phyloP scores from a whole-genome alignment of 352 stramenopile species.

The Globisporangium cederbergense region DNA sequence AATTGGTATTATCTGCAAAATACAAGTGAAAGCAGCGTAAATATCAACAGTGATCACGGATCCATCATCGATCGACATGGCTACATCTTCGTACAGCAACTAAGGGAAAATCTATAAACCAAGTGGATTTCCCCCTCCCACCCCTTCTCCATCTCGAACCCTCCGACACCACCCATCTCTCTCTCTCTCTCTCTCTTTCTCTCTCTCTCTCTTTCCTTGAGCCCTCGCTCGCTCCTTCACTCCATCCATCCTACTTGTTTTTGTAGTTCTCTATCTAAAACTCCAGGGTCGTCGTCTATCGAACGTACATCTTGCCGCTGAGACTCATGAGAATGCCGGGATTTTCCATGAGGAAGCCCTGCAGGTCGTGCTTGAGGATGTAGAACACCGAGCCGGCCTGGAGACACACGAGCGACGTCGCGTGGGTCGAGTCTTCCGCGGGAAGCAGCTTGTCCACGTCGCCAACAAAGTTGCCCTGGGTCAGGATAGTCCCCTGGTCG shows the following conservation, averaged over 20 bases:
- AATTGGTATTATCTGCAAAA: background rate
- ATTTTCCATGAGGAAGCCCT: conserved; percentile 69
- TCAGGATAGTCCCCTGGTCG: conserved; percentile 42
- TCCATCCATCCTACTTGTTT: background rate
- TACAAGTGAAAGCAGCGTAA: background rate
- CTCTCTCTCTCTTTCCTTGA: background rate
- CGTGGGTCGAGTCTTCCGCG: conserved; percentile 47
- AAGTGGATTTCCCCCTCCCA: background rate
- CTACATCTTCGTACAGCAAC: background rate
- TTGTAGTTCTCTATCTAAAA: conserved; percentile 8
- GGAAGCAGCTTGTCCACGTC: conserved; percentile 70
- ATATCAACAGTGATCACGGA: background rate
- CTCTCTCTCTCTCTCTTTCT: background rate
- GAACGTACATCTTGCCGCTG: conserved; percentile 51
- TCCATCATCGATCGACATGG: too few relatives aligned
- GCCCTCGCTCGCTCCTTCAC: background rate
- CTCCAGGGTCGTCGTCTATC: conserved; percentile 14
- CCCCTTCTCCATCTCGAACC: background rate
- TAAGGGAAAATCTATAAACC: background rate
- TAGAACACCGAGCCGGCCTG: conserved; percentile 49
- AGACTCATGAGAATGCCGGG: conserved; percentile 73
- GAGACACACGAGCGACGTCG: conserved; percentile 59
- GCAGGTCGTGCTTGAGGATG: conserved; percentile 66
- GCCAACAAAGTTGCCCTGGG: conserved; percentile 56
- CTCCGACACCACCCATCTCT: background rate